phyloP scores from a whole-genome alignment of 805 yeast genomes.

The Kluyveromyces siamensis region DNA sequence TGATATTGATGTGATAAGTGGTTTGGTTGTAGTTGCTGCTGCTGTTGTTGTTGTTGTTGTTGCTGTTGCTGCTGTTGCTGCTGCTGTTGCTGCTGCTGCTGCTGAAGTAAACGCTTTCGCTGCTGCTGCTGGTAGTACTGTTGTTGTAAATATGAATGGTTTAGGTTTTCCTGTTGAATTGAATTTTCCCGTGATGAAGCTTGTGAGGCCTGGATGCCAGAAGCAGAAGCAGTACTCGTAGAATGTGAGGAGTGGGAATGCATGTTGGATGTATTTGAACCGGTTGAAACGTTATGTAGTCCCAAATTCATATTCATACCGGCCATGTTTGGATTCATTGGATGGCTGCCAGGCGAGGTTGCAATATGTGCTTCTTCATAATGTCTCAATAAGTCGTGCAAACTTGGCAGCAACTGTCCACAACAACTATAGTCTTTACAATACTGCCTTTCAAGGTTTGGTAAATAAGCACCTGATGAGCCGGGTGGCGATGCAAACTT shows the following conservation, averaged over 20 bases:
- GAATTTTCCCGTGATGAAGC: background rate
- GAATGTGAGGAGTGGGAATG: background rate
- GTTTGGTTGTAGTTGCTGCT: slow-evolving; percentile 5
- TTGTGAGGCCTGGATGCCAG: background rate
- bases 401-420: slow-evolving; percentile 83
- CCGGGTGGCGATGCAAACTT: slow-evolving; percentile 45
- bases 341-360: slow-evolving; percentile 38
- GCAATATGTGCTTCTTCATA: slow-evolving; percentile 93
- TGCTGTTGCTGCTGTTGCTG: background rate
- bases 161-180: slow-evolving; percentile 4
- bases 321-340: slow-evolving; percentile 1
- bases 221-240: background rate
- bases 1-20: slow-evolving; percentile 4
- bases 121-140: slow-evolving; percentile 18
- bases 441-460: slow-evolving; percentile 89
- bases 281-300: background rate
- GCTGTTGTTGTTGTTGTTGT: background rate
- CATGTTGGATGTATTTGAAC: background rate
- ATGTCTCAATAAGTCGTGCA: slow-evolving; percentile 88
- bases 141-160: background rate
- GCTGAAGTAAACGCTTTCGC: slow-evolving; percentile 8
- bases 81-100: slow-evolving; percentile 8
- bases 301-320: slow-evolving; percentile 1
- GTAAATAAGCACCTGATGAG: slow-evolving; percentile 67
- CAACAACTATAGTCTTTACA: slow-evolving; percentile 96